Evolutionary conservation across 2,329 filamentous ascomycete species (phyloP).

Genomic region (Dothistroma septosporum): DNA sequence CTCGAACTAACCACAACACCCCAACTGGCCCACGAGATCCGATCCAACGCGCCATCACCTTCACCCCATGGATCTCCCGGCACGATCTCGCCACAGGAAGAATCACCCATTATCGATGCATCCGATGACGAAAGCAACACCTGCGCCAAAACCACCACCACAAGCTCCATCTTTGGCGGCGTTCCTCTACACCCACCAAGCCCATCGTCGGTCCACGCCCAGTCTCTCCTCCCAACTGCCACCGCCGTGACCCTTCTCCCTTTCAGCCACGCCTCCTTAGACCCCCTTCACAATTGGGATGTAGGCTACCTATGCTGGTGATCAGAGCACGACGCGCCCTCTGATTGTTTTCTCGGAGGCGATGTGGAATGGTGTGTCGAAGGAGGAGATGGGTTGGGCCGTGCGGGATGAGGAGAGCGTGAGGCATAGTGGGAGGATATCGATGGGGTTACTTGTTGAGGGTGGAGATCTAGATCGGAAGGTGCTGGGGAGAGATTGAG

Average conservation of each 20-base stretch:
- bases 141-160: background rate
- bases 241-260: background rate
- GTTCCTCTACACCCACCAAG: background rate
- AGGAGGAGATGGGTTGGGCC: background rate
- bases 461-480: too few relatives aligned
- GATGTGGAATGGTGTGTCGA: background rate
- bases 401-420: background rate
- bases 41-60: background rate
- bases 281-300: background rate
- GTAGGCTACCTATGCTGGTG: background rate
- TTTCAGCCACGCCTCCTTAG: background rate
- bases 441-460: background rate
- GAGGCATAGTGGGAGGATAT: background rate
- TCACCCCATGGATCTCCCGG: background rate
- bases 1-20: background rate
- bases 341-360: background rate
- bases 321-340: background rate
- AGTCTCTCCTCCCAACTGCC: background rate
- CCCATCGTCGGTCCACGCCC: background rate
- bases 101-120: background rate
- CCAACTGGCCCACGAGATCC: background rate
- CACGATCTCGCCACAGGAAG: background rate
- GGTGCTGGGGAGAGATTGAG: too few relatives aligned
- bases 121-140: background rate
- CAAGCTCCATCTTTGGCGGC: background rate